phyloP scores from a whole-genome alignment of 129 eudicot species.

The Chrysanthemum lavandulifolium region DNA sequence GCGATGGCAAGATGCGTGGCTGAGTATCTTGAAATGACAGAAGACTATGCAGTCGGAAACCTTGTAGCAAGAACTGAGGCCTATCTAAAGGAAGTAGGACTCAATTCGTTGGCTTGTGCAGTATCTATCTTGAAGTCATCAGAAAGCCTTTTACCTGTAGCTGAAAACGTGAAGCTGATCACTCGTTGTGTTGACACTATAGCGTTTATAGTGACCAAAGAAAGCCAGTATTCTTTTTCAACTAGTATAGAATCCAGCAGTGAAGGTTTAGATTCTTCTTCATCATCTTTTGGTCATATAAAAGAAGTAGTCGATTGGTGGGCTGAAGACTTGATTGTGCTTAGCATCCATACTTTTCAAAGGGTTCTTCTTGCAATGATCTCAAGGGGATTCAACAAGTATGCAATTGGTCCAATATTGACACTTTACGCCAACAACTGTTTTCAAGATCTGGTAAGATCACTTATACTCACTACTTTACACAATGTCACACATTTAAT shows the following conservation, averaged over 20 bases:
- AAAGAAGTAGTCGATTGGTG: slow-evolving; percentile 83
- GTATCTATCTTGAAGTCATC: slow-evolving; percentile 64
- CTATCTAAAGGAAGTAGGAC: slow-evolving; percentile 70
- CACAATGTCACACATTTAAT: neutral
- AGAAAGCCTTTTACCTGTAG: slow-evolving; percentile 51
- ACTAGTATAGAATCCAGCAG: slow-evolving; percentile 35
- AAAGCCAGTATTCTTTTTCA: slow-evolving; percentile 44
- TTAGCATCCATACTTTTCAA: slow-evolving; percentile 74
- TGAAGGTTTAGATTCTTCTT: slow-evolving; percentile 44
- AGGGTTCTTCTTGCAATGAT: slow-evolving; percentile 87
- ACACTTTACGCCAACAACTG: slow-evolving; percentile 78
- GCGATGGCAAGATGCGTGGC: slow-evolving; percentile 83
- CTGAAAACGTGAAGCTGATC: slow-evolving; percentile 71
- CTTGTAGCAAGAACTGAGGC: slow-evolving; percentile 73
- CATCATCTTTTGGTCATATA: slow-evolving; percentile 29
- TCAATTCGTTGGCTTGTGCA: slow-evolving; percentile 57
- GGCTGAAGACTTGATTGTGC: slow-evolving; percentile 83
- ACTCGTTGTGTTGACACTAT: slow-evolving; percentile 79
- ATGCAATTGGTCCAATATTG: slow-evolving; percentile 77
- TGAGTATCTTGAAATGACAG: slow-evolving; percentile 94
- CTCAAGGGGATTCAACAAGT: slow-evolving; percentile 80
- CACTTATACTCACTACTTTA: neutral
- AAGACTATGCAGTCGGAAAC: slow-evolving; percentile 68
- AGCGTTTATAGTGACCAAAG: slow-evolving; percentile 68
- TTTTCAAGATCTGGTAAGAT: slow-evolving; percentile 86